Evolutionary conservation across 441 rosid genomes (phyloP), one percentile per base, ranked within the genome.

Genomic region (Adansonia rubrostipa): DNA sequence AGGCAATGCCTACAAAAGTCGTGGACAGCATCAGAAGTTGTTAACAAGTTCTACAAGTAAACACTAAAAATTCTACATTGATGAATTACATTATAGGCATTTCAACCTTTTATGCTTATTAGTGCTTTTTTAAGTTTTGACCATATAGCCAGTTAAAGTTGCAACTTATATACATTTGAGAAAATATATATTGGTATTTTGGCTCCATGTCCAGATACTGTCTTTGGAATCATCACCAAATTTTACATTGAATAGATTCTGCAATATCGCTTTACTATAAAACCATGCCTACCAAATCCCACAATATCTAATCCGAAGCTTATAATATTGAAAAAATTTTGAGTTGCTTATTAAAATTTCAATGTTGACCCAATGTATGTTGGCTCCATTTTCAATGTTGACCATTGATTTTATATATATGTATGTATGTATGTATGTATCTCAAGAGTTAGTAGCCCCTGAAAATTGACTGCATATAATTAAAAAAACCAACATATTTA

Each of bases 21-120:
- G 13, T 47, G 51, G 13, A 47, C 13, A 9, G 51, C 48, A 33
- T 54, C 40, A 36, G 40, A 36, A 36, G 40, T 36, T 36, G 83
- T 81, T 65, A 15, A 77, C 80, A 77, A 81, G 65, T 81, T 48
- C 5, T 81, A 73, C 83, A 81, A 81, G 83, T 81, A 81, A 81
- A 78, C 40, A 51, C 13, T 2, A 71, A 48, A 1, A 1, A 1
- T 11, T 1, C 13, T 9, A 19, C 5, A 22, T 50, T n/a, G 24
- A 17, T 36, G 40, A 36, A 36, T 36, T 36, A 36, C 40, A 36
- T 36, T 36, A 36, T 36, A 36, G 5, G 40, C 40, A 36, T 36
- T 36, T 36, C 40, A 36, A 36, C 40, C 40, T 36, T 36, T 36
- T 36, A 36, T 36, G 40, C 40, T 36, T 36, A 36, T 36, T 36